A percentile compares a stretch with the other conserved stretches of the same genome.
Evolutionary conservation across 108 stramenopile genomes (phyloP).

Genomic region (Seminavis robusta): DNA sequence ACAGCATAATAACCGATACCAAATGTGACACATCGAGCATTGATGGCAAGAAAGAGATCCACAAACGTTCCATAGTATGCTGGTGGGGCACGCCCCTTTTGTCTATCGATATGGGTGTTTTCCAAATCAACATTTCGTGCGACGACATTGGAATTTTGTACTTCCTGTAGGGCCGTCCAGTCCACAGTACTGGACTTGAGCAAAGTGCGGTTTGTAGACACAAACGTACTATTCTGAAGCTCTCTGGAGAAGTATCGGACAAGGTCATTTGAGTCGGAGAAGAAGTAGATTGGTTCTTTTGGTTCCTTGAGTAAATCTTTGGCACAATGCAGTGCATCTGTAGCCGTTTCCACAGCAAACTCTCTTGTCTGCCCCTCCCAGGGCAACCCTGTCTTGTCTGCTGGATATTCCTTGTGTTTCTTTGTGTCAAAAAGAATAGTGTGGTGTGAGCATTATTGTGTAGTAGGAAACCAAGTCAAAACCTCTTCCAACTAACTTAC

Average conservation of each 20-base stretch:
- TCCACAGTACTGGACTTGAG: too few relatives aligned
- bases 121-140: conserved; percentile 32
- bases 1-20: conserved; percentile 61
- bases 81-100: conserved; percentile 39
- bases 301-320: not conserved
- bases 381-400: conserved; percentile 56
- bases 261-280: conserved; percentile 59
- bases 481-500: too few relatives aligned
- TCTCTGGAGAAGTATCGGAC: conserved; percentile 37
- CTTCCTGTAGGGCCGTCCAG: not conserved
- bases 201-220: not conserved
- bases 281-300: conserved; percentile 35
- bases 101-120: conserved; percentile 53
- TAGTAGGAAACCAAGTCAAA: too few relatives aligned
- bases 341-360: conserved; percentile 41
- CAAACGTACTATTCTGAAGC: conserved; percentile 7
- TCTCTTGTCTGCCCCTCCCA: conserved; percentile 30
- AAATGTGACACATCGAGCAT: conserved; percentile 46
- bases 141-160: not conserved
- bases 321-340: conserved; percentile 41
- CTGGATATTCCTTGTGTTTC: conserved; percentile 41
- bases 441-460: too few relatives aligned
- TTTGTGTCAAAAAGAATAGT: too few relatives aligned
- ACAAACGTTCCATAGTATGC: conserved; percentile 53
- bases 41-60: conserved; percentile 37